Base-by-base conservation (phyloP, 345 rosid genomes). In the Sonneratia alba region DNA sequence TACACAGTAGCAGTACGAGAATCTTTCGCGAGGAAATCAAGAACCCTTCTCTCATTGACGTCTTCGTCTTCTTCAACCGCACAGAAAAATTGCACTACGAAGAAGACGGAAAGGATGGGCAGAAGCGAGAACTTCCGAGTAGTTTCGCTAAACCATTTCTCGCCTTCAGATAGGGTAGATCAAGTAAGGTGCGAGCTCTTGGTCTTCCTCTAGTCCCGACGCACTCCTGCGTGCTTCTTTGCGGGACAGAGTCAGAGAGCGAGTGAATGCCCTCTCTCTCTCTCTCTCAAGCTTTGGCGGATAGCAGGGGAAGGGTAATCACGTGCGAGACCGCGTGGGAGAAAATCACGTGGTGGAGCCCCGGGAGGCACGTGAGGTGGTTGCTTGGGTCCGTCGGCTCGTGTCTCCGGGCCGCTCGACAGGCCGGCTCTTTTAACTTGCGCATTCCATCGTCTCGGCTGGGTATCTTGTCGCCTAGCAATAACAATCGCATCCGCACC, bases 341-440 rank as follows among this genome's bases (percentile, higher is more conserved):
- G 51, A 21, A 14, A n/a, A n/a, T 68, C 70, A 67, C 70, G 55
- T 68, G 70, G 55, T 55, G 36, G 18, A 43, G 36, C 36, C 55
- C 70, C 16, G 56, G 70, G 48, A 22, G 36, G 70, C 70, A 68
- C 70, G 55, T 68, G 70, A 68, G 55, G 13, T 18, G 55, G 70
- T 68, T 68, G 70, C 55, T 43, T 67, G 43, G 51, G 49, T 42
- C 21, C 21, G 55, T 21, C 3, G 70, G 27, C 36, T 21, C 24
- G 21, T 68, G 70, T 43, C 55, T 45, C 56, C 70, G 56, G 56
- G 32, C 53, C 36, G 55, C 9, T 36, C 34, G 55, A 38, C 70
- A 45, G 49, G 27, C 22, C 27, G 22, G 38, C 22, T 19, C 47
- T 15, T 18, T 19, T 19, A 22, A 53, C 59, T 15, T 19, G 55